Percentiles rank a stretch among this genome's conserved stretches.
Evolutionary conservation across 306 rosid species (phyloP).

Genomic region (Vachellia pachyceras): DNA sequence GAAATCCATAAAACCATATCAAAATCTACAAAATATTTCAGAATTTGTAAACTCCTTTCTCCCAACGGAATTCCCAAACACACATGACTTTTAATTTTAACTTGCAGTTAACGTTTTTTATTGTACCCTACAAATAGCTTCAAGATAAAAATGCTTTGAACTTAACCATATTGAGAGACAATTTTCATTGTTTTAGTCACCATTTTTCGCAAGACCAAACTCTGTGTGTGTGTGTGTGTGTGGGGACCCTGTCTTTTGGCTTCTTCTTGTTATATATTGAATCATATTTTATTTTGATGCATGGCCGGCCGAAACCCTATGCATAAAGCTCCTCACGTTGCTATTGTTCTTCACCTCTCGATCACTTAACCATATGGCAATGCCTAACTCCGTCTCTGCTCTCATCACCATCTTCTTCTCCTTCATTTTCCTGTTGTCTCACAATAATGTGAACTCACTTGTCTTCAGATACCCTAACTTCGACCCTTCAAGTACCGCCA

Average conservation of each 20-base stretch:
- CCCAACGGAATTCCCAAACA: too few species aligned
- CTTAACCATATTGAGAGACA: not conserved
- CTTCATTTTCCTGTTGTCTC: not conserved
- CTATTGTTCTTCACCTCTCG: not conserved
- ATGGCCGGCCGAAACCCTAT: not conserved
- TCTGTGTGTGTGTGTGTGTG: too few species aligned
- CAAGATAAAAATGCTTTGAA: not conserved
- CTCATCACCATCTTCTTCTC: not conserved
- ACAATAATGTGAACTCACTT: not conserved
- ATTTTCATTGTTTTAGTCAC: not conserved
- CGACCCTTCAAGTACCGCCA: not conserved
- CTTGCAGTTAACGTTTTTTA: too few species aligned
- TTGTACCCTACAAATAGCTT: not conserved
- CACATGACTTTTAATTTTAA: too few species aligned
- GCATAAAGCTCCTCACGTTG: not conserved
- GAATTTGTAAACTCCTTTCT: too few species aligned
- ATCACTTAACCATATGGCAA: not conserved
- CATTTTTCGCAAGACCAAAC: too few species aligned
- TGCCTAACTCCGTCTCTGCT: not conserved
- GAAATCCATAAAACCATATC: too few species aligned
- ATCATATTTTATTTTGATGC: not conserved
- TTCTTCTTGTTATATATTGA: not conserved
- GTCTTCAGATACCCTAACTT: slow-evolving; percentile 1
- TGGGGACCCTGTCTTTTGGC: not conserved
- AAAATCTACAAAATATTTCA: too few species aligned